Evolutionary conservation across 352 stramenopile species (phyloP).

Genomic region (Phytophthora nicotianae): DNA sequence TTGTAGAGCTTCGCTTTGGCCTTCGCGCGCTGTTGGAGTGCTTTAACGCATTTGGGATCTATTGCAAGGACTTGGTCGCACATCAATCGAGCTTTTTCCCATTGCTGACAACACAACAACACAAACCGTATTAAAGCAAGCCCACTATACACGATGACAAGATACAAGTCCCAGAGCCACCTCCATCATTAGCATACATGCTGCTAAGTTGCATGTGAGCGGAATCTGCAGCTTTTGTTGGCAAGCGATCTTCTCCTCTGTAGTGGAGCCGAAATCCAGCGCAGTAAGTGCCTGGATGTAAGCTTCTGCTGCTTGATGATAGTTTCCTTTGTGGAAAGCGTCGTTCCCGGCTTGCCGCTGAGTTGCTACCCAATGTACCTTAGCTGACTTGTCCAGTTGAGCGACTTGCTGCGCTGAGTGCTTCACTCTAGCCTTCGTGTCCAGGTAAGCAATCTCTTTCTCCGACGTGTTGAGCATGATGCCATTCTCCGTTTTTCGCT

Average conservation of each 20-base stretch:
- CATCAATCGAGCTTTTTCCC: conserved; percentile 68
- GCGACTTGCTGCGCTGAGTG: conserved; percentile 65
- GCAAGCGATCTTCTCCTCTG: conserved; percentile 43
- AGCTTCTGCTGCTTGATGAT: conserved; percentile 55
- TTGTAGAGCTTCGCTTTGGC: conserved; percentile 50
- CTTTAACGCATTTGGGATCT: conserved; percentile 52
- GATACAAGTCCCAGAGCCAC: conserved; percentile 18
- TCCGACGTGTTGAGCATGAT: conserved; percentile 80
- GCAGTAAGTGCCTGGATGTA: conserved; percentile 77
- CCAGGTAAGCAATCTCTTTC: conserved; percentile 77
- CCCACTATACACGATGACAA: background rate
- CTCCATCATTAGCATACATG: conserved; percentile 78
- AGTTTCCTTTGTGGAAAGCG: conserved; percentile 52
- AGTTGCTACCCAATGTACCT: conserved; percentile 49
- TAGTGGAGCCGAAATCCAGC: conserved; percentile 59
- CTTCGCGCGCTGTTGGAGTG: conserved; percentile 69
- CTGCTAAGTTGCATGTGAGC: conserved; percentile 79
- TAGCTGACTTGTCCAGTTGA: conserved; percentile 38
- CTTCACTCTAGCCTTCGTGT: conserved; percentile 79
- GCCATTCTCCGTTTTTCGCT: conserved; percentile 78
- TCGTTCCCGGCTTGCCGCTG: conserved; percentile 57
- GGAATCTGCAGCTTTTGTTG: conserved; percentile 65
- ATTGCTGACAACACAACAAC: conserved; percentile 45
- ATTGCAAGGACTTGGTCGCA: conserved; percentile 59
- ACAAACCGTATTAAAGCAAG: conserved; percentile 1